A percentile compares a stretch with the other conserved stretches of the same genome.
Evolutionary conservation across 1,139 yeast genomes (phyloP).

Genomic region (Starmera stellimalicola): DNA sequence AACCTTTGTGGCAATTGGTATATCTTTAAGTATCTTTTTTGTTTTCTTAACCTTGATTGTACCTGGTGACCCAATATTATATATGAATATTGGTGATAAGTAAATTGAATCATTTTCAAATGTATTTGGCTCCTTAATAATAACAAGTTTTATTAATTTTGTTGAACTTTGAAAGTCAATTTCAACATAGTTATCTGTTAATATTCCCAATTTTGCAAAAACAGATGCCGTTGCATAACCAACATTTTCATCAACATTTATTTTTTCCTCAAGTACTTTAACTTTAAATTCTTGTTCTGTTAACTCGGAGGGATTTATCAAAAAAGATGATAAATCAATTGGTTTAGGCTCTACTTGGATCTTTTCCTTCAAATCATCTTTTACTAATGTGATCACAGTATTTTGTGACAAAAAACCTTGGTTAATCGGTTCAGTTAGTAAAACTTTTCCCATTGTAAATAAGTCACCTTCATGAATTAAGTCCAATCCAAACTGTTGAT

Average conservation of each 20-base stretch:
- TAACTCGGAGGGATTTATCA: conserved; percentile 3
- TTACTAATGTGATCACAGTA: conserved; percentile 47
- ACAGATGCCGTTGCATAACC: conserved; percentile 46
- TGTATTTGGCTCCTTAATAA: conserved; percentile 56
- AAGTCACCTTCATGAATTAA: conserved; percentile 16
- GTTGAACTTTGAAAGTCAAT: conserved; percentile 4
- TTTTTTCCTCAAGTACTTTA: conserved; percentile 8
- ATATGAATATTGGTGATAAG: conserved; percentile 55
- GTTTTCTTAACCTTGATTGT: conserved; percentile 22
- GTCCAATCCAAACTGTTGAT: conserved; percentile 5
- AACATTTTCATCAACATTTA: conserved; percentile 34
- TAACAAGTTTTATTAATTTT: conserved; percentile 38
- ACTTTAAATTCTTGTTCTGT: conserved; percentile 8
- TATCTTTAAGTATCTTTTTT: conserved; percentile 4
- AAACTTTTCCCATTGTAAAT: conserved; percentile 34
- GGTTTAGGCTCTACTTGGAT: conserved; percentile 1
- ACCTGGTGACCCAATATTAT: conserved; percentile 36
- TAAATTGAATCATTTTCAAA: conserved; percentile 34
- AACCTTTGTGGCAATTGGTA: conserved; percentile 14
- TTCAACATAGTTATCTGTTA: conserved; percentile 61
- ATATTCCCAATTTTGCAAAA: conserved; percentile 47
- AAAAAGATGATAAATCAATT: conserved; percentile 8
- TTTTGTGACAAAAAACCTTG: conserved; percentile 45
- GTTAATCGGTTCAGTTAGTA: conserved; percentile 62
- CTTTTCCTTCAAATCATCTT: conserved; percentile 19